Evolutionary conservation across 805 yeast genomes (phyloP).

Genomic region (Candida caryicola): DNA sequence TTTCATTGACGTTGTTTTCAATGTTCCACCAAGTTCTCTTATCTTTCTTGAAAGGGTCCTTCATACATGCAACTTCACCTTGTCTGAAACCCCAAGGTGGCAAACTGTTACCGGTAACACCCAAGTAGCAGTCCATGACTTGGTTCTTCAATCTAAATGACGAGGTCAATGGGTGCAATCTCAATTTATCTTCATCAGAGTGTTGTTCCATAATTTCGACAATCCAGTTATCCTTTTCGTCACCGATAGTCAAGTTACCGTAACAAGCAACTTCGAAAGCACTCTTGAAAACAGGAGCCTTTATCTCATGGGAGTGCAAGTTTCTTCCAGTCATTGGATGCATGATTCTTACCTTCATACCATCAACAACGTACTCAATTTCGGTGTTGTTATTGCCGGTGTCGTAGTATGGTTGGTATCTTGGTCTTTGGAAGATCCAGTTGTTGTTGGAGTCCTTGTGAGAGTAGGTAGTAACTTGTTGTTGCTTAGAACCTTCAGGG

Average conservation of each 20-base stretch:
- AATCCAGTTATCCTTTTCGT: constrained; percentile 73
- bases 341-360: constrained; percentile 57
- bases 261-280: constrained; percentile 70
- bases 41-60: constrained; percentile 64
- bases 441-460: constrained; percentile 47
- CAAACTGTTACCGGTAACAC: constrained; percentile 74
- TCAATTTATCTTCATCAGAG: constrained; percentile 49
- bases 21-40: constrained; percentile 89
- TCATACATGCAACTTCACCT: constrained; percentile 87
- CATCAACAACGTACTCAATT: constrained; percentile 48
- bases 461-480: constrained; percentile 45
- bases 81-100: constrained; percentile 99
- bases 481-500: constrained; percentile 49
- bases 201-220: constrained; percentile 64
- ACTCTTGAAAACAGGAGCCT: constrained; percentile 56
- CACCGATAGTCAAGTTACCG: constrained; percentile 65
- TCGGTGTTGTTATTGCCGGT: constrained; percentile 26
- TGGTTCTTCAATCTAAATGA: constrained; percentile 73
- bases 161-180: constrained; percentile 78
- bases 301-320: constrained; percentile 68
- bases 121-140: constrained; percentile 75
- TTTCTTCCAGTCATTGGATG: constrained; percentile 64
- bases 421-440: constrained; percentile 49
- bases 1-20: constrained; percentile 62
- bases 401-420: constrained; percentile 33